Evolutionary conservation across 2,329 filamentous ascomycete species (phyloP).

Genomic region (Periconia macrospinosa): DNA sequence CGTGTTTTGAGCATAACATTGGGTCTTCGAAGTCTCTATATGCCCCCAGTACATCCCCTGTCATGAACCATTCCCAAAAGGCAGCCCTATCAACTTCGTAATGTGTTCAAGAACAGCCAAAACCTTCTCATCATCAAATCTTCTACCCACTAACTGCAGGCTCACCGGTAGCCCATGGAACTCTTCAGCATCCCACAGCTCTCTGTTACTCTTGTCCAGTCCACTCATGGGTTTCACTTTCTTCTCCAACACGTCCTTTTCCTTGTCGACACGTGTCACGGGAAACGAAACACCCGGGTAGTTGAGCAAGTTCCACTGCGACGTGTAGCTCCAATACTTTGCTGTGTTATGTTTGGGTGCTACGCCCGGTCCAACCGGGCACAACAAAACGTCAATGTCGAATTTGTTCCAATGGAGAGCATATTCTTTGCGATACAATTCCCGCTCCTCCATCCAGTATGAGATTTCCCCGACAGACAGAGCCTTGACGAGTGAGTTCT

Average conservation of each 20-base stretch:
- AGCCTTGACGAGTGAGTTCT: slow-evolving; percentile 53
- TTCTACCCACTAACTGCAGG: slow-evolving; percentile 57
- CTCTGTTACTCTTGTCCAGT: slow-evolving; percentile 52
- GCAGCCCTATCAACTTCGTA: slow-evolving; percentile 24
- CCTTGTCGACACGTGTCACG: slow-evolving; percentile 46
- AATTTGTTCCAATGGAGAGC: slow-evolving; percentile 47
- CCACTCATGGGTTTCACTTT: slow-evolving; percentile 43
- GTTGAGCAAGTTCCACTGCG: slow-evolving; percentile 70
- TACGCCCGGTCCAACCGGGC: slow-evolving; percentile 59
- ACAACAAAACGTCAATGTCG: slow-evolving; percentile 63
- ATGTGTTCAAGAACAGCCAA: slow-evolving; percentile 41
- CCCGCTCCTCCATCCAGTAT: slow-evolving; percentile 46
- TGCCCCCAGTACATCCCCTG: too few species aligned
- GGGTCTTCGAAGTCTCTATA: too few species aligned
- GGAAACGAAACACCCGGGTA: slow-evolving; percentile 67
- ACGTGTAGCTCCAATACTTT: slow-evolving; percentile 66
- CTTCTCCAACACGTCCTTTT: slow-evolving; percentile 44
- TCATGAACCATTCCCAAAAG: slow-evolving; percentile 13
- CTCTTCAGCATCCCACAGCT: slow-evolving; percentile 51
- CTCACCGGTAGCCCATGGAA: slow-evolving; percentile 55
- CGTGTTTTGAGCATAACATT: too few species aligned
- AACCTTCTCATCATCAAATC: slow-evolving; percentile 59
- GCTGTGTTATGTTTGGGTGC: slow-evolving; percentile 59
- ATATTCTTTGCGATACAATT: slow-evolving; percentile 50
- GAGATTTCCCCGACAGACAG: slow-evolving; percentile 48